Conservation (phyloP, 768 basidiomycete genomes). For the Amylocystis lapponica region DNA sequence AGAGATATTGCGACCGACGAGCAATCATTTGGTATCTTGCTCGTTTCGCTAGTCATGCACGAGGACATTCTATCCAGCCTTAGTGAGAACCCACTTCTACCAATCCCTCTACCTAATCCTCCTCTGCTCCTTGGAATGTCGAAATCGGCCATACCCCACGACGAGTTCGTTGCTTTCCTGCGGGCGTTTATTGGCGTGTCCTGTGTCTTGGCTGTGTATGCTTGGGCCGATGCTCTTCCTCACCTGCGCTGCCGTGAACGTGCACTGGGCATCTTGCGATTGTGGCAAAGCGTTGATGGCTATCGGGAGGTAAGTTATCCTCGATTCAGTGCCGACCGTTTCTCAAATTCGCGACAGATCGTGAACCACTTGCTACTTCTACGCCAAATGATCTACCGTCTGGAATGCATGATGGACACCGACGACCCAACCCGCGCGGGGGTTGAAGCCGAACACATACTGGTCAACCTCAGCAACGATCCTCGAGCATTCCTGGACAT, state of each 20-base stretch:
- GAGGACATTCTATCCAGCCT: slow-evolving; percentile 44
- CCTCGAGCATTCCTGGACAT: slow-evolving; percentile 54
- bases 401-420: slow-evolving; percentile 67
- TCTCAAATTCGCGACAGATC: slow-evolving; percentile 39
- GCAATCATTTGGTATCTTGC: slow-evolving; percentile 65
- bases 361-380: slow-evolving; percentile 68
- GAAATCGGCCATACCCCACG: slow-evolving; percentile 32
- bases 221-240: slow-evolving; percentile 76
- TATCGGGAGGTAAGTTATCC: slow-evolving; percentile 61
- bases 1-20: slow-evolving; percentile 62
- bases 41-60: slow-evolving; percentile 63
- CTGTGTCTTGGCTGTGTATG: slow-evolving; percentile 62
- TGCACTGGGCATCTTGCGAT: slow-evolving; percentile 50
- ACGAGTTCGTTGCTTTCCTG: slow-evolving; percentile 58
- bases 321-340: no score
- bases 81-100: slow-evolving; percentile 33
- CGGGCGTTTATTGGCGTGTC: slow-evolving; percentile 65
- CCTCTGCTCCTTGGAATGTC: slow-evolving; percentile 33
- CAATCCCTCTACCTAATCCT: slow-evolving; percentile 29
- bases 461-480: slow-evolving; percentile 53
- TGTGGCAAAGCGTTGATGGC: slow-evolving; percentile 65
- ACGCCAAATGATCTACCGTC: slow-evolving; percentile 64
- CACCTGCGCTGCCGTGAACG: slow-evolving; percentile 60
- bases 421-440: slow-evolving; percentile 55
- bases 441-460: slow-evolving; percentile 63